Evolutionary conservation across 164 flowering plant genomes (phyloP).

Genomic region (Magnolia kwangsiensis): DNA sequence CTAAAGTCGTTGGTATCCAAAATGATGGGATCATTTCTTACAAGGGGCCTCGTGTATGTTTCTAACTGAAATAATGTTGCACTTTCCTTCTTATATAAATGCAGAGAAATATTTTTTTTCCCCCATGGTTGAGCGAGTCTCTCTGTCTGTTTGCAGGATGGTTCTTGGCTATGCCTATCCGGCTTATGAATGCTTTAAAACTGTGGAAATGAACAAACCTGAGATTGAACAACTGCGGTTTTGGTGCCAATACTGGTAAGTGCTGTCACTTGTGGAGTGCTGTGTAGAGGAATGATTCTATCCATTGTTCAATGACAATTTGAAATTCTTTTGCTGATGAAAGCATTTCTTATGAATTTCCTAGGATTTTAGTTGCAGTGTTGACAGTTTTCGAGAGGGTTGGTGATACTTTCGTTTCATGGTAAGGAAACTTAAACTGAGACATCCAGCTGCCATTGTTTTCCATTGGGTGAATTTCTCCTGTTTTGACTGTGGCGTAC

Average conservation of each 20-base stretch:
- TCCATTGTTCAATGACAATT: neutral
- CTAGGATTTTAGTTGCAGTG: slow-evolving; percentile 89
- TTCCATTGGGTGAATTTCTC: neutral
- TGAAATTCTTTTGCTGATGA: neutral
- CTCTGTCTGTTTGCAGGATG: slow-evolving; percentile 53
- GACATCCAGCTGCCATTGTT: neutral
- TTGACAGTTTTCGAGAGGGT: slow-evolving; percentile 83
- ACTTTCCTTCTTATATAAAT: neutral
- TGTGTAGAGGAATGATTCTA: neutral
- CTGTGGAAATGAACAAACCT: slow-evolving; percentile 86
- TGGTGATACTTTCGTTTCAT: slow-evolving; percentile 85
- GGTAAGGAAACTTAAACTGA: slow-evolving; percentile 39
- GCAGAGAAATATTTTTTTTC: neutral
- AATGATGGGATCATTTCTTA: slow-evolving; percentile 87
- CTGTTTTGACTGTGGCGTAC: neutral
- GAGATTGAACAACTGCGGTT: slow-evolving; percentile 90
- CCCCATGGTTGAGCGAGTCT: neutral
- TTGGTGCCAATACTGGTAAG: slow-evolving; percentile 99
- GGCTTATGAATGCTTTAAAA: slow-evolving; percentile 92
- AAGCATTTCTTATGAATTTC: slow-evolving; percentile 11
- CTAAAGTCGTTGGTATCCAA: slow-evolving; percentile 13
- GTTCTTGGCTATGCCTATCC: slow-evolving; percentile 93
- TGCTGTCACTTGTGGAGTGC: neutral
- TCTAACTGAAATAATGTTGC: neutral
- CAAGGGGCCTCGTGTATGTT: slow-evolving; percentile 86